Base-by-base conservation (phyloP, 2,329 filamentous ascomycete genomes). In the Plenodomus biglobosus region DNA sequence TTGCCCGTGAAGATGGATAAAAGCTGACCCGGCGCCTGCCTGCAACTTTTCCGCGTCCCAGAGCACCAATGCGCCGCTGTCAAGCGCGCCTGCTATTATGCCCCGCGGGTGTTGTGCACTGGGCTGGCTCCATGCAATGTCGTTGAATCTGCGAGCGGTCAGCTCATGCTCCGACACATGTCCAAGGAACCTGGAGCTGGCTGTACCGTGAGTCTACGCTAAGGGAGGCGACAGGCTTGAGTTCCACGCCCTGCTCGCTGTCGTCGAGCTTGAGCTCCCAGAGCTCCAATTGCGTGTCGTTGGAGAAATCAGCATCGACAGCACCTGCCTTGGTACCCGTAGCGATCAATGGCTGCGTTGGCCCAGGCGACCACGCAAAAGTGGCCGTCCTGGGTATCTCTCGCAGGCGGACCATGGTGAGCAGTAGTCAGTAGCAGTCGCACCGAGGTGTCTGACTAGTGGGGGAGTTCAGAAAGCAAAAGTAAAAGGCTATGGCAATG, bases 301-400 rank as follows among this genome's bases (percentile, higher is more conserved):
- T 94, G 21, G 94, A 97, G 76, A 99, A 99, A 74, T 97, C 92
- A 63, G 90, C 92, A 75, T 95, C 91, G 36, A 99, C 91, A 64
- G 94, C 94, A 56, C 94, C 94, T 53, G 94, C 92, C 62, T 92
- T 86, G 39, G 94, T 99, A 64, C 94, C 94, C 21, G 94, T 99
- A 52, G 90, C 92, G 57, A 99, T 80, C 61, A 95, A 80, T 63
- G 92, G 91, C 61, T 86, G 84, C 34, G 83, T 82, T 42, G 89
- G 77, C 62, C 86, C 88, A 20, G 92, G 88, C 61, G 90, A 96
- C 92, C 94, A 99, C 69, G 94, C 90, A 74, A 99, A 99, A 66
- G 92, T 88, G 74, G 92, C 94, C 67, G 94, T 99, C 76, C 94
- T 85, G 73, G 91, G 89, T 70, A 99, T 95, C 80, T 97, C 92